phyloP scores from a whole-genome alignment of 208 protist genomes.

The Leishmania lainsoni region DNA sequence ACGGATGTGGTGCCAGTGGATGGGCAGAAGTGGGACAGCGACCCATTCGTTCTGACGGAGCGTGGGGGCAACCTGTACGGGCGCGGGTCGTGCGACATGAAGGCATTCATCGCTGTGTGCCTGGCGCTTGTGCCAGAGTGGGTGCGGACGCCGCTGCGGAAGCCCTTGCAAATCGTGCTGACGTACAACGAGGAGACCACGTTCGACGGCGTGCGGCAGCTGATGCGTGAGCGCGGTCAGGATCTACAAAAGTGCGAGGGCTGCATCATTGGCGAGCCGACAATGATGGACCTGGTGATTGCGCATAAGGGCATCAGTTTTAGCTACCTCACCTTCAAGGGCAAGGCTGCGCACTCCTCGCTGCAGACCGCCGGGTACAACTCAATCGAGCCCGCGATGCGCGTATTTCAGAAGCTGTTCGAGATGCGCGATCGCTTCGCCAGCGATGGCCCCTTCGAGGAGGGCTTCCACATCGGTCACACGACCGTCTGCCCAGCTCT shows the following conservation, averaged over 20 bases:
- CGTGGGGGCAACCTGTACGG: conserved; percentile 65
- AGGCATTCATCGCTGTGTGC: conserved; percentile 66
- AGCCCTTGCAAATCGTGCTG: conserved; percentile 64
- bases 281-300: conserved; percentile 44
- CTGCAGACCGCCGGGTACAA: conserved; percentile 50
- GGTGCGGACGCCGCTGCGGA: conserved; percentile 44
- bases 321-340: conserved; percentile 36
- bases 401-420: conserved; percentile 39
- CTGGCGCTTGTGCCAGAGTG: conserved; percentile 44
- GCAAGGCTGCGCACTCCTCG: conserved; percentile 59
- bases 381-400: conserved; percentile 34
- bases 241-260: conserved; percentile 45
- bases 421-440: conserved; percentile 45
- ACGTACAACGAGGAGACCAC: conserved; percentile 60
- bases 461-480: conserved; percentile 34
- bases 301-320: conserved; percentile 55
- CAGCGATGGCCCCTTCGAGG: conserved; percentile 45
- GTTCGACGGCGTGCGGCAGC: conserved; percentile 37
- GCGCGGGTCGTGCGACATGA: conserved; percentile 74
- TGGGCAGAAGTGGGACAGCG: conserved; percentile 68
- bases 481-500: conserved; percentile 45
- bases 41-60: conserved; percentile 70
- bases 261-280: conserved; percentile 68
- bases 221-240: conserved; percentile 25
- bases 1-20: conserved; percentile 76